Evolutionary conservation across 441 rosid genomes (phyloP).

Genomic region (Francoa sonchifolia): DNA sequence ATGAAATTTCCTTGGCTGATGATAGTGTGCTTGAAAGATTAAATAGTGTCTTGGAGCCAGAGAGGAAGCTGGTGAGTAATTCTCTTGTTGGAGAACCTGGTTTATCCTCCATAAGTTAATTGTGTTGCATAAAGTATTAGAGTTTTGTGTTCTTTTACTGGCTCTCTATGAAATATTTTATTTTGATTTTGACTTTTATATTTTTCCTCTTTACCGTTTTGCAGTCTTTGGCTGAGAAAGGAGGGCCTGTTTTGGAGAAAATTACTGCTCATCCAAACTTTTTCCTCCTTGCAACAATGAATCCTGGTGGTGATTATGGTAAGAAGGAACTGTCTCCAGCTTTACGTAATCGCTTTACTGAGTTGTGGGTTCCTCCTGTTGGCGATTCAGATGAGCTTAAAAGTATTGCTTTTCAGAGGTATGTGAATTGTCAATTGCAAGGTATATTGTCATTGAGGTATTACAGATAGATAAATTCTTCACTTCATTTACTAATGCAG

Average conservation of each 20-base stretch:
- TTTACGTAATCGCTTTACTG: constrained; percentile 93
- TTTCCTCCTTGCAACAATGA: constrained; percentile 92
- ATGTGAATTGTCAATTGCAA: constrained; percentile 13
- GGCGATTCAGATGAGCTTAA: constrained; percentile 53
- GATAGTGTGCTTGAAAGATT: constrained; percentile 93
- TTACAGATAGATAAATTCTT: constrained; percentile 1
- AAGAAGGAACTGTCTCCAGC: constrained; percentile 99
- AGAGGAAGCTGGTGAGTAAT: constrained; percentile 62
- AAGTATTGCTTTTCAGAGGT: constrained; percentile 68
- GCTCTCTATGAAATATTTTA: not conserved
- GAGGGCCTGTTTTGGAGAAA: constrained; percentile 70
- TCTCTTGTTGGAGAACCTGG: constrained; percentile 5
- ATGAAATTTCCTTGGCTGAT: constrained; percentile 99
- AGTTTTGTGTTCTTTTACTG: not conserved
- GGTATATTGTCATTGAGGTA: constrained; percentile 3
- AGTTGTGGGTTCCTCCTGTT: constrained; percentile 96
- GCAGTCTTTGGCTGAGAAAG: constrained; percentile 96
- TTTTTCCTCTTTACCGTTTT: constrained; percentile 13
- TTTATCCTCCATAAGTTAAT: constrained; percentile 1
- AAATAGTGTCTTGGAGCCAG: constrained; percentile 95
- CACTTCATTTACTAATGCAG: constrained; percentile 23
- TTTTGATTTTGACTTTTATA: not conserved
- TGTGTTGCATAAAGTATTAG: not conserved
- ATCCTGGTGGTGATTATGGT: constrained; percentile 99
- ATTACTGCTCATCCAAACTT: constrained; percentile 64